These are phyloP conservation scores for Fusarium denticulatum DNA, from an alignment of 2,329 filamentous ascomycete genomes.

Conservation along the genomic window DNA sequence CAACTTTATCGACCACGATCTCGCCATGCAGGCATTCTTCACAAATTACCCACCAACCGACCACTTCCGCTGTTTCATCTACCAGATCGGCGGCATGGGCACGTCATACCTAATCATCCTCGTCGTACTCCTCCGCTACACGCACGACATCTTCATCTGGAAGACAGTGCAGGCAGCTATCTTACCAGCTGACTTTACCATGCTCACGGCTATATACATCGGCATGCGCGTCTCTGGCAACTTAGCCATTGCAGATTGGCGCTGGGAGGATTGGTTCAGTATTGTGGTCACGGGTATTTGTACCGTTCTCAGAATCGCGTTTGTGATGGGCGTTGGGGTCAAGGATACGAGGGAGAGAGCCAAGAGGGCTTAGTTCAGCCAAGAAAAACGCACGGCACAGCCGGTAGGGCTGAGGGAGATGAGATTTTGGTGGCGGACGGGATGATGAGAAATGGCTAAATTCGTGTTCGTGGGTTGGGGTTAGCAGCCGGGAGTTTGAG, in stretches of 20 bases:
- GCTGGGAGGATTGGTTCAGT: conserved; percentile 29
- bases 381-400: background rate
- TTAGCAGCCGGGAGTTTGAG: background rate
- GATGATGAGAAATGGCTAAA: background rate
- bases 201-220: conserved; percentile 28
- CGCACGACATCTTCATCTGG: conserved; percentile 36
- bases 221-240: conserved; percentile 16
- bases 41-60: conserved; percentile 3
- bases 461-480: background rate
- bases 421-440: conserved; percentile 2
- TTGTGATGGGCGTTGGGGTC: conserved; percentile 29
- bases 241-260: conserved; percentile 19
- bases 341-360: background rate
- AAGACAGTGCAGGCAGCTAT: conserved; percentile 34
- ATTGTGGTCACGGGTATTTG: conserved; percentile 11
- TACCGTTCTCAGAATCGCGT: conserved; percentile 23
- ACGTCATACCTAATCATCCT: conserved; percentile 21
- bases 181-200: conserved; percentile 34
- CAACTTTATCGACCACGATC: conserved; percentile 31
- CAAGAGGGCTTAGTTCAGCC: conserved; percentile 16
- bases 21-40: conserved; percentile 27
- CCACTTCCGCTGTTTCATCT: conserved; percentile 30
- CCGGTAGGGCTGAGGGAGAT: conserved; percentile 8
- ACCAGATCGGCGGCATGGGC: conserved; percentile 41
- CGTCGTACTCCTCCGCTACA: conserved; percentile 28